Evolutionary conservation across 2,329 filamentous ascomycete genomes (phyloP), one percentile per base, ranked within the genome.

Genomic region (Fusarium piperis): DNA sequence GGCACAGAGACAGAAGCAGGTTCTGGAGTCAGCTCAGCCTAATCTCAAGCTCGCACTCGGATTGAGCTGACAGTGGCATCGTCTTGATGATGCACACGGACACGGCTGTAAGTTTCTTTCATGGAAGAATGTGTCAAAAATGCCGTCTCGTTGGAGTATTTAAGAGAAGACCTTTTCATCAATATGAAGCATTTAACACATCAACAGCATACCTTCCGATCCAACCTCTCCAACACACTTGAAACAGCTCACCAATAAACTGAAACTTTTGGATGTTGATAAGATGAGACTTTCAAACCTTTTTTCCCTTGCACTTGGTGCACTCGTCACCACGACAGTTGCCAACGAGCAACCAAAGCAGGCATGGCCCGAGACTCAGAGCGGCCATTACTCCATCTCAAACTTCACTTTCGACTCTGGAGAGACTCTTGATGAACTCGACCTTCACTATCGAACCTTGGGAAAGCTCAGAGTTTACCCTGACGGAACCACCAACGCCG

Each of bases 391-490:
- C 18, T 55, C 13, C 2, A 59, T 71, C 5, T 33, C 52, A 1
- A 28, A 41, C 51, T 71, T 71, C 30, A 30, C 52, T 2, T 71
- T 71, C 1, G 64, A 69, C 18, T 65, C 69, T 0, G 60, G 68
- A 0, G 52, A 69, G 15, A 52, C 10, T 1, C 15, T 71, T 0
- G 26, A 65, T 6, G 32, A 64, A 16, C 41, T 69, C 0, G 62
- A 69, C 6, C 53, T 71, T 28, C 62, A 71, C 18, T 72, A 71
- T 1, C 65, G 65, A 41, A 71, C 65, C 2, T 12, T 71, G 8
- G 69, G 69, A 8, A 56, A 69, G 0, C 69, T 72, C n/a, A 72
- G 69, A 11, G 39, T 69, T 4, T 58, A 64, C 0, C 2, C 36
- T 0, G 60, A 71, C 1, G 69, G 65, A 7, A 60, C 60, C 9